Evolutionary conservation across 2,329 filamentous ascomycete species (phyloP).

Genomic region (Pseudogymnoascus sp.): DNA sequence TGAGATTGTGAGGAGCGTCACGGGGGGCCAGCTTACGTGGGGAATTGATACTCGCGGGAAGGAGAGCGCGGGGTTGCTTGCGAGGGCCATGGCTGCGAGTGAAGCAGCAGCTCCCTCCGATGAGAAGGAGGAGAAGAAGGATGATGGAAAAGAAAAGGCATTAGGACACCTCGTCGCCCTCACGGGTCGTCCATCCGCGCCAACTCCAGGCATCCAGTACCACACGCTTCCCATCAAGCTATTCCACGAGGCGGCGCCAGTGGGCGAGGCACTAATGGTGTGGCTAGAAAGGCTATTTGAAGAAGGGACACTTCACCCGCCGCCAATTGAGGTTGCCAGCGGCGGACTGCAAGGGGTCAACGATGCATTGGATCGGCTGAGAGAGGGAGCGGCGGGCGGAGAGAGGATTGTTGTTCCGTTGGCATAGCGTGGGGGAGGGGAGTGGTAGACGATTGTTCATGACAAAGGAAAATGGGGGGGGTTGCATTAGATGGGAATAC

Average conservation of each 20-base stretch:
- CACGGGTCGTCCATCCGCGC: neutral
- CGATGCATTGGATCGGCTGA: neutral
- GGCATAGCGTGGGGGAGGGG: neutral
- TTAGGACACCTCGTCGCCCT: conserved; percentile 15
- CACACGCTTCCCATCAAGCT: conserved; percentile 62
- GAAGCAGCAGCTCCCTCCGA: neutral
- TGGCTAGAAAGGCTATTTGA: conserved; percentile 64
- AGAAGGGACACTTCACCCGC: conserved; percentile 45
- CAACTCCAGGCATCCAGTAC: conserved; percentile 33
- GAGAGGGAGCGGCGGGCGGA: conserved; percentile 55
- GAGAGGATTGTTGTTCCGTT: conserved; percentile 56
- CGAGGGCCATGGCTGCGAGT: conserved; percentile 19
- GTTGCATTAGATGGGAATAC: neutral
- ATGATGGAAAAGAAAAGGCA: neutral
- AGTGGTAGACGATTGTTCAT: neutral
- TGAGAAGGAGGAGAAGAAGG: no score
- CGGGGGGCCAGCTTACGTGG: conserved; percentile 52
- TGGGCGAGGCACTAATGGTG: conserved; percentile 54
- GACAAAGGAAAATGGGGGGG: neutral
- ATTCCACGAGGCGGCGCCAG: conserved; percentile 58
- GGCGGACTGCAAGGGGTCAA: neutral
- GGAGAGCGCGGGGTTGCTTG: conserved; percentile 52
- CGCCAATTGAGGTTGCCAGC: conserved; percentile 43
- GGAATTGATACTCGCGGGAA: conserved; percentile 61
- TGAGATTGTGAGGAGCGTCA: conserved; percentile 53